Evolutionary conservation across 805 yeast species (phyloP), one percentile per base, ranked within the genome.

Genomic region (Kodamaea laetipori): DNA sequence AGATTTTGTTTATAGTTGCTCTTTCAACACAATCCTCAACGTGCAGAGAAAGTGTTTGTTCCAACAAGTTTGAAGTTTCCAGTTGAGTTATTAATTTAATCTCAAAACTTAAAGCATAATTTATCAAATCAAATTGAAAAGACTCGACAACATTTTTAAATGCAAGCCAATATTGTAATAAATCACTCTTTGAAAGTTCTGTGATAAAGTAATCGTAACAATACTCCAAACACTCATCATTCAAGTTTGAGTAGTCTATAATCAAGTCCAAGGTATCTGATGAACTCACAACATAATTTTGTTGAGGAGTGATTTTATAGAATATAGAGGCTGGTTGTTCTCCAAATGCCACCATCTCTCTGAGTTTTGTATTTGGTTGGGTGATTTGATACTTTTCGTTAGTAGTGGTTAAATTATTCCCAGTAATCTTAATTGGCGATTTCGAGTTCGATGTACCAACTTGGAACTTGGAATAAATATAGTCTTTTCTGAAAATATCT

Each of bases 261-360:
- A 49, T 53, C 39, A 83, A 59, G 9, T 63, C 64, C 39, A 81
- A 62, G 9, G 62, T 53, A 27, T 76, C 78, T 2, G 62, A 49
- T 4, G 56, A 42, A 1, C 44, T 47, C 9, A 57, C 42, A 4
- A 40, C 56, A 37, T 58, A 53, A 11, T 39, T 46, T 2, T 46
- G 38, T 3, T 51, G 46, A 1, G 69, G 63, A 0, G 47, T 49
- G n/a, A 86, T 71, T 42, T 73, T 69, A 62, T 78, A 87, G 45
- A 84, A 79, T 37, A 73, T 76, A 2, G 79, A 75, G 0, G 81
- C 80, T 0, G 89, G 85, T 48, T 86, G 90, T n/a, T 83, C 90
- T 5, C 78, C 77, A 55, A 77, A 80, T 0, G 86, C 83, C 15
- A 84, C 63, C 6, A 78, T 34, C 7, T 68, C 56, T n/a, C 45